Percentiles rank a stretch among this genome's conserved stretches.
These are phyloP conservation scores for Rhodotorula sp. DNA, from an alignment of 1,284 basidiomycete genomes.

Conservation along the genomic window DNA sequence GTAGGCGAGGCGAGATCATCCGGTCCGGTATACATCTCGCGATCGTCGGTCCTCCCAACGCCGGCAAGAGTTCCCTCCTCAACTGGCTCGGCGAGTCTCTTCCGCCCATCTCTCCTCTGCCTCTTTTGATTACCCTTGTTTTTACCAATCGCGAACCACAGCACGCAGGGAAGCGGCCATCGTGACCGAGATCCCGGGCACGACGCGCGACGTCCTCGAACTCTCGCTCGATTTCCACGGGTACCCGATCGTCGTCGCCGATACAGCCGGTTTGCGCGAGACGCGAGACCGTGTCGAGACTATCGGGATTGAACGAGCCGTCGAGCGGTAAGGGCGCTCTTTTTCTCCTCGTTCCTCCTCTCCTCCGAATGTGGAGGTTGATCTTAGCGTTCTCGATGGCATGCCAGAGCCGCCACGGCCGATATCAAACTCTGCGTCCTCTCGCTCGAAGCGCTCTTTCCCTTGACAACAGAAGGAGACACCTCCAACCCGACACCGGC, in stretches of 20 bases:
- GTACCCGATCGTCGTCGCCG: constrained; percentile 70
- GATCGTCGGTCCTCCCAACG: constrained; percentile 86
- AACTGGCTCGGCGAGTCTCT: constrained; percentile 69
- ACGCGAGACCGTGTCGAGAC: constrained; percentile 70
- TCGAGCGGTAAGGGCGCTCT: constrained; percentile 17
- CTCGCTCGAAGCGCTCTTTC: constrained; percentile 59
- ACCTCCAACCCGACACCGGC: neutral
- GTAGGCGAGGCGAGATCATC: constrained; percentile 72
- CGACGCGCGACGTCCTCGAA: constrained; percentile 80
- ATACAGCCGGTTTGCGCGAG: constrained; percentile 78
- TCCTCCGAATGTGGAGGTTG: constrained; percentile 45
- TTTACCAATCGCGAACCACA: too few relatives aligned
- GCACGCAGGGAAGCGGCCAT: constrained; percentile 83
- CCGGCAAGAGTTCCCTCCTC: constrained; percentile 78
- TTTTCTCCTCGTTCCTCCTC: too few relatives aligned
- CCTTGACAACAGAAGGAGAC: neutral
- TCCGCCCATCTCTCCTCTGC: neutral
- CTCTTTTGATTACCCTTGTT: too few relatives aligned
- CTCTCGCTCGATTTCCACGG: constrained; percentile 81
- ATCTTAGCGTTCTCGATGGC: too few relatives aligned
- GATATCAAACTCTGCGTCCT: constrained; percentile 76
- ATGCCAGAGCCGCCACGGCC: constrained; percentile 59
- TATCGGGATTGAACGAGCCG: constrained; percentile 76
- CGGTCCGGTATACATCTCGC: constrained; percentile 75
- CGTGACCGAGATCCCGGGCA: constrained; percentile 78